phyloP scores from a whole-genome alignment of 2,329 filamentous ascomycete genomes.

The Ophiostoma novo-ulmi region DNA sequence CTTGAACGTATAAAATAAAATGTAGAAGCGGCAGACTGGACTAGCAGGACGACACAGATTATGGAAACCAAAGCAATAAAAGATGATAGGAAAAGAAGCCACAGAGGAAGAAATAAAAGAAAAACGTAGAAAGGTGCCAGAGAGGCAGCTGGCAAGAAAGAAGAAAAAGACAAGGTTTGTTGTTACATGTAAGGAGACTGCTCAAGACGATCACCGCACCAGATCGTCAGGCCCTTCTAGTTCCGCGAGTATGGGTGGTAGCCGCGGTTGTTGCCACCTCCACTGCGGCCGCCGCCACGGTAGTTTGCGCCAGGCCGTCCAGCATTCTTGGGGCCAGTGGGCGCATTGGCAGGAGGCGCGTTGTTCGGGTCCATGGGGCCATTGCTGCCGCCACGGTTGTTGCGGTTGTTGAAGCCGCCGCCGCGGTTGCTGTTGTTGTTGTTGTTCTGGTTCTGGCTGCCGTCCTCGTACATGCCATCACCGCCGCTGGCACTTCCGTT shows the following conservation, averaged over 20 bases:
- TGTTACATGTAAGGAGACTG: neutral
- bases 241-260: slow-evolving; percentile 67
- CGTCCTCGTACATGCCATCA: slow-evolving; percentile 89
- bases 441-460: slow-evolving; percentile 8
- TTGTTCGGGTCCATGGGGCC: slow-evolving; percentile 49
- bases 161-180: slow-evolving; percentile 3
- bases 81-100: neutral
- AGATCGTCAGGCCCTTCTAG: slow-evolving; percentile 23
- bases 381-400: slow-evolving; percentile 27
- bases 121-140: neutral
- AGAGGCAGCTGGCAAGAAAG: neutral
- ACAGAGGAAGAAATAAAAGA: neutral
- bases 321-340: slow-evolving; percentile 93
- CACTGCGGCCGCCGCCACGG: slow-evolving; percentile 77
- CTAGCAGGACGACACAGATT: neutral
- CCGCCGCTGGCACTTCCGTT: slow-evolving; percentile 15
- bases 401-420: slow-evolving; percentile 32
- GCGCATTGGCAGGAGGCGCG: slow-evolving; percentile 71
- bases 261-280: slow-evolving; percentile 49
- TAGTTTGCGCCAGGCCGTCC: slow-evolving; percentile 90
- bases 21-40: neutral
- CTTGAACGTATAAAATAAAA: neutral
- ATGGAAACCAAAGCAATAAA: neutral
- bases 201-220: neutral
- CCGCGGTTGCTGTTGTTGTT: slow-evolving; percentile 39